Base-by-base conservation (phyloP, 441 rosid species). In the Breynia disticha region DNA sequence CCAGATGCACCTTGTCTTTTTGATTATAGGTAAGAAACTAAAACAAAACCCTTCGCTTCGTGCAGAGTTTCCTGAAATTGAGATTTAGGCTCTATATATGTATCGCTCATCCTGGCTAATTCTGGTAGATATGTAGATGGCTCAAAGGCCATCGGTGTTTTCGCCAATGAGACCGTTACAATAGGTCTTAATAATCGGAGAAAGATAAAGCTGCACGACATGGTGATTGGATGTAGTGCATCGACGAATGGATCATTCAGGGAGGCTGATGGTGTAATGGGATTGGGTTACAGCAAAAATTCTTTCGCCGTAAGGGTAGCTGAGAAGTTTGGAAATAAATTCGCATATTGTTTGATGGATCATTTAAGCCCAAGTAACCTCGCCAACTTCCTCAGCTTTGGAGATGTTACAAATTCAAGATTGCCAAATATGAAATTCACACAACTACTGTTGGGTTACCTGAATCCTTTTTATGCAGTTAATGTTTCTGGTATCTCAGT, bases 301-400 rank as follows among this genome's bases (percentile, higher is more conserved):
- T 70, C 81, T 16, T 62, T 76, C n/a, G 62, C 70, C 1, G 19
- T 65, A 37, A 63, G 35, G 22, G 62, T 66, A 32, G 63, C 74
- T 9, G 41, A 43, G 38, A n/a, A 7, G 21, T 70, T 70, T 17
- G 72, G 61, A 11, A 5, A 64, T 43, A 70, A 64, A 50, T 76
- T 76, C 61, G 73, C 81, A 0, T 76, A 76, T 57, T 73, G 78
- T 73, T 50, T 70, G 22, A 74, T 76, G 4, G 76, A 76, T 57
- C 81, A 73, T 50, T 17, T 73, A 20, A 70, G 72, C 53, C 67
- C 72, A 12, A 70, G 57, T 11, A 19, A 60, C 47, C 32, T 55
- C 1, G 67, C 19, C 1, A 65, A 68, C 66, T 68, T 22, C 39
- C 71, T 64, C 5, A 42, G 39, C 47, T 68, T 72, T 7, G 73